These are phyloP conservation scores for Vitis cinerea DNA, from an alignment of 164 flowering plant genomes.

Conservation along the genomic window DNA sequence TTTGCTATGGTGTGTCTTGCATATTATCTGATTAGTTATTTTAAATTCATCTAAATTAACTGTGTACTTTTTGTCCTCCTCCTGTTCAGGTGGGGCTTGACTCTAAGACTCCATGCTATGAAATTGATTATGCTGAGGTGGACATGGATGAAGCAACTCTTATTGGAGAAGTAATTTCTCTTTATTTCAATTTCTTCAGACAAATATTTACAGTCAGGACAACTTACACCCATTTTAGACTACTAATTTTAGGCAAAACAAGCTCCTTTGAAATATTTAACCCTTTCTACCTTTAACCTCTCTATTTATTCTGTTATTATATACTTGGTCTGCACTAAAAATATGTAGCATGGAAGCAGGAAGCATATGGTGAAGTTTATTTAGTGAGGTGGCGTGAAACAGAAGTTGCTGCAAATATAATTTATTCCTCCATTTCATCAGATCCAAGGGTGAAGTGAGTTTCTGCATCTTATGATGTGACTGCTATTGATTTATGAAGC, in stretches of 20 bases:
- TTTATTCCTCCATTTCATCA: slow-evolving; percentile 65
- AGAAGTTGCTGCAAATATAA: slow-evolving; percentile 66
- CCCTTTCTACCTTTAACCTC: background rate
- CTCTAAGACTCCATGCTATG: slow-evolving; percentile 43
- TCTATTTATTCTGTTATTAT: background rate
- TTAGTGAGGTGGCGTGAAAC: slow-evolving; percentile 67
- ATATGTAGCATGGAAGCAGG: slow-evolving; percentile 30
- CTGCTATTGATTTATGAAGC: background rate
- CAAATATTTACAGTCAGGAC: background rate
- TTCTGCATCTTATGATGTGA: background rate
- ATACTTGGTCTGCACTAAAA: background rate
- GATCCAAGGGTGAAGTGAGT: slow-evolving; percentile 50
- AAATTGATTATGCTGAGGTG: slow-evolving; percentile 48
- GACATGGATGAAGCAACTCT: slow-evolving; percentile 49
- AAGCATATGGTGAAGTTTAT: slow-evolving; percentile 63
- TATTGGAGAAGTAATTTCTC: slow-evolving; percentile 57
- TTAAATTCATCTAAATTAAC: too few relatives aligned
- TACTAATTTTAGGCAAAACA: background rate
- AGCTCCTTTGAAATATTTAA: background rate
- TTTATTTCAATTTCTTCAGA: slow-evolving; percentile 6
- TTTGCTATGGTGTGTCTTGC: too few relatives aligned
- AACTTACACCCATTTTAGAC: background rate
- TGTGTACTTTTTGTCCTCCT: background rate
- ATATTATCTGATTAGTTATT: too few relatives aligned
- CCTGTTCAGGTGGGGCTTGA: slow-evolving; percentile 41